phyloP scores from a whole-genome alignment of 495 filamentous ascomycete genomes.

The Penicillium crystallinum region DNA sequence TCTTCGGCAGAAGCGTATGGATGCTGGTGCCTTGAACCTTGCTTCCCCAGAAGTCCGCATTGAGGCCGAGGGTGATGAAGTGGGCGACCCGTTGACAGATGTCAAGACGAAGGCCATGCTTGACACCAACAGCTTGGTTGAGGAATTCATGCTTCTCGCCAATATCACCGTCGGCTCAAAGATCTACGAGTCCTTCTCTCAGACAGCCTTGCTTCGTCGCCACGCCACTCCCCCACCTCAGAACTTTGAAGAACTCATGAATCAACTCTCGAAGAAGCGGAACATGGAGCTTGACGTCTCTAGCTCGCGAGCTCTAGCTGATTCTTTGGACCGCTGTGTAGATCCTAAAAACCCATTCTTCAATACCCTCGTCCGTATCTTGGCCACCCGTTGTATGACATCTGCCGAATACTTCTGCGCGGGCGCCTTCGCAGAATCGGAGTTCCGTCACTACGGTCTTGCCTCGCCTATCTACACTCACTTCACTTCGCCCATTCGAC shows the following conservation, averaged over 20 bases:
- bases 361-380: conserved; percentile 94
- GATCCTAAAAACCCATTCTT: conserved; percentile 89
- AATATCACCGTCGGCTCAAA: conserved; percentile 89
- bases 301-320: conserved; percentile 83
- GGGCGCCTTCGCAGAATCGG: conserved; percentile 83
- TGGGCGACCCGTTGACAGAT: conserved; percentile 84
- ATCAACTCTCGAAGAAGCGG: conserved; percentile 81
- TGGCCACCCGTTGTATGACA: conserved; percentile 98
- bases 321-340: conserved; percentile 79
- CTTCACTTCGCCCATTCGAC: conserved; percentile 94
- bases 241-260: conserved; percentile 90
- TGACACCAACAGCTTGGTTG: conserved; percentile 95
- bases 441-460: conserved; percentile 95
- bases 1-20: conserved; percentile 91
- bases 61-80: conserved; percentile 90
- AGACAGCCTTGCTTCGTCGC: conserved; percentile 87
- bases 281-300: conserved; percentile 73
- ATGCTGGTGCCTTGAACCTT: conserved; percentile 89
- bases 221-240: conserved; percentile 88
- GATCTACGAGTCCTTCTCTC: conserved; percentile 84
- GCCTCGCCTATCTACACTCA: conserved; percentile 97
- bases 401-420: conserved; percentile 97
- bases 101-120: conserved; percentile 90
- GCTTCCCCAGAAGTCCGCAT: conserved; percentile 94
- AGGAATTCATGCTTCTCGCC: conserved; percentile 99